Evolutionary conservation across 441 rosid genomes (phyloP).

Genomic region (Pelargonium hybrid): DNA sequence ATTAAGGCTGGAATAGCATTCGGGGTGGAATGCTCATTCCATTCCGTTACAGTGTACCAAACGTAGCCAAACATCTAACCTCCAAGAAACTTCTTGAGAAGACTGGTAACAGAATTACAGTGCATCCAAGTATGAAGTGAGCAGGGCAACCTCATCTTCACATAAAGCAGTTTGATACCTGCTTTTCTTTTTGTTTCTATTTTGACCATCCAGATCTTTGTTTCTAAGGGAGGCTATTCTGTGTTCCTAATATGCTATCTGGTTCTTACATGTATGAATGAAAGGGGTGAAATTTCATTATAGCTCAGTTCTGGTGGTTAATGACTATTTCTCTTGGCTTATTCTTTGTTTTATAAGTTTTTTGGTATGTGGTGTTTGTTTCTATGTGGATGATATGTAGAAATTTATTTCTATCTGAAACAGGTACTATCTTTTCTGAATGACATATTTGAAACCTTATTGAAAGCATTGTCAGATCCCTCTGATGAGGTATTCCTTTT

Average conservation of each 20-base stretch:
- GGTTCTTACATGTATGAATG: too few relatives aligned
- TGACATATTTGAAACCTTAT: slow-evolving; percentile 82
- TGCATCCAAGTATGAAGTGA: too few relatives aligned
- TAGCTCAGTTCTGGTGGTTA: background rate
- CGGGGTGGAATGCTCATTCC: too few relatives aligned
- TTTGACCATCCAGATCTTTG: background rate
- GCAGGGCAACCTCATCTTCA: too few relatives aligned
- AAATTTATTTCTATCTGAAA: slow-evolving; percentile 20
- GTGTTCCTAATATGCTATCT: background rate
- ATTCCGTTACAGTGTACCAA: too few relatives aligned
- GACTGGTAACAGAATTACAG: too few relatives aligned
- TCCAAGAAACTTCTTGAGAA: too few relatives aligned
- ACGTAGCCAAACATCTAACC: background rate
- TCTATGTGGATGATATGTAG: background rate
- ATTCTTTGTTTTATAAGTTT: background rate
- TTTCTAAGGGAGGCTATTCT: background rate
- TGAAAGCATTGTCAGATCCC: slow-evolving; percentile 84
- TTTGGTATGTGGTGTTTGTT: background rate
- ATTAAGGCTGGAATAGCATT: too few relatives aligned
- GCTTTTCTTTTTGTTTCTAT: too few relatives aligned
- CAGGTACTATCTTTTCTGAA: slow-evolving; percentile 76
- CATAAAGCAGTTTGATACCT: too few relatives aligned
- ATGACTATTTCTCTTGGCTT: background rate
- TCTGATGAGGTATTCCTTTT: slow-evolving; percentile 66
- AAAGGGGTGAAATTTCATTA: background rate